phyloP scores from a whole-genome alignment of 2,329 filamentous ascomycete genomes.

The Alternaria burnsii region DNA sequence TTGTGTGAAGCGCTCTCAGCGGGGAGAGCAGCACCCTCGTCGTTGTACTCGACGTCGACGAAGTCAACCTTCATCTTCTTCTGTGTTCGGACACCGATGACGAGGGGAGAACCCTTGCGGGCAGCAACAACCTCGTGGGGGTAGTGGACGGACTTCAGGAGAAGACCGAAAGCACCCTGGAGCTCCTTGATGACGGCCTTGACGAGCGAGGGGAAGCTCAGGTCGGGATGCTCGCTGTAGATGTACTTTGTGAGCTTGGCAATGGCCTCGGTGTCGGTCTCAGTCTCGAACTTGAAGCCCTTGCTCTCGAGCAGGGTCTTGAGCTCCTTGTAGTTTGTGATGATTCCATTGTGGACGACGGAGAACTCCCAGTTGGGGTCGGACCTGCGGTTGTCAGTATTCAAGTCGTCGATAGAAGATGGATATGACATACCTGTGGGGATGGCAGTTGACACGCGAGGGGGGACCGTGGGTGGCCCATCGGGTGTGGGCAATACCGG shows the following conservation, averaged over 20 bases:
- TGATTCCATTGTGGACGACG: conserved; percentile 99
- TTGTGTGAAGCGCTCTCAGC: conserved; percentile 97
- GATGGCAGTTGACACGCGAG: conserved; percentile 95
- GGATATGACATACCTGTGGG: conserved; percentile 77
- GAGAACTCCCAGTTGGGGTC: conserved; percentile 96
- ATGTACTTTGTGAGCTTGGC: conserved; percentile 99
- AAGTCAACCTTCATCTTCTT: conserved; percentile 99
- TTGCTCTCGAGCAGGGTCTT: conserved; percentile 92
- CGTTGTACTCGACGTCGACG: conserved; percentile 96
- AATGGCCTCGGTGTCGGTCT: conserved; percentile 99
- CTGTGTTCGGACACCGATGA: conserved; percentile 95
- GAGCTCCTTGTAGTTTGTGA: conserved; percentile 99
- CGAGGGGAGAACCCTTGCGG: conserved; percentile 96
- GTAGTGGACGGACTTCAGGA: conserved; percentile 98
- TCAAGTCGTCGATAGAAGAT: background rate
- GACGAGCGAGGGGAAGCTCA: conserved; percentile 94
- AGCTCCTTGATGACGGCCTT: conserved; percentile 99
- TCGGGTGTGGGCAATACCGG: conserved; percentile 97
- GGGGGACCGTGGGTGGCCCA: conserved; percentile 98
- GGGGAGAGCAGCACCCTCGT: conserved; percentile 78
- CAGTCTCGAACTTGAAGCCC: conserved; percentile 98
- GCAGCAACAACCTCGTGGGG: conserved; percentile 97
- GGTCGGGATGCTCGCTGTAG: conserved; percentile 90
- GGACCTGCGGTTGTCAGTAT: conserved; percentile 67
- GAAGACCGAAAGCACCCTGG: conserved; percentile 94